Conservation (phyloP, 2,329 filamentous ascomycete species). For the Claviceps citrina region DNA sequence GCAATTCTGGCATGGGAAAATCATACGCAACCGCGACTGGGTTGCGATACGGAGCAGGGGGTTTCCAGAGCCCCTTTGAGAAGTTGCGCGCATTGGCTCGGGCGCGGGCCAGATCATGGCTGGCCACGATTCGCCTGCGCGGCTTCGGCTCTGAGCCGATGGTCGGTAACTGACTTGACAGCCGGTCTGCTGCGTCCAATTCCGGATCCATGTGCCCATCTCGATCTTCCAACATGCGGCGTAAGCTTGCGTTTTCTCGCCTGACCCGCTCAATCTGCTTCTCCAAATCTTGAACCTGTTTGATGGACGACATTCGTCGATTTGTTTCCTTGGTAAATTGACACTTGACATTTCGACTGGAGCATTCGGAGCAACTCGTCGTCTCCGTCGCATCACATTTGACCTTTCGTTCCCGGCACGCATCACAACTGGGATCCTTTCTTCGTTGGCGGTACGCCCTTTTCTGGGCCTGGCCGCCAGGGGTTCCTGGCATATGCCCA, state of each 20-base stretch:
- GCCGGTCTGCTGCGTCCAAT: constrained; percentile 31
- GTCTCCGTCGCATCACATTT: constrained; percentile 95
- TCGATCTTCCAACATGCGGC: constrained; percentile 43
- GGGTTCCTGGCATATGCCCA: constrained; percentile 24
- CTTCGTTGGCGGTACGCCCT: constrained; percentile 85
- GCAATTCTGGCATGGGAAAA: constrained; percentile 47
- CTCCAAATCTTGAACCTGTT: constrained; percentile 94
- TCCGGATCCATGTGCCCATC: constrained; percentile 36
- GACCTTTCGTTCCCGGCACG: constrained; percentile 73
- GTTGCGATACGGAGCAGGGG: constrained; percentile 51
- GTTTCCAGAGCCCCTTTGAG: constrained; percentile 65
- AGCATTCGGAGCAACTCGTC: constrained; percentile 91
- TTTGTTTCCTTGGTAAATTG: constrained; percentile 99
- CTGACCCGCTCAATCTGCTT: constrained; percentile 71
- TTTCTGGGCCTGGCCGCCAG: constrained; percentile 56
- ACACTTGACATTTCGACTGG: constrained; percentile 89
- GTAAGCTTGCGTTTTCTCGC: constrained; percentile 62
- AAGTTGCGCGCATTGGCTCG: constrained; percentile 57
- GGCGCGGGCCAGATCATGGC: constrained; percentile 56
- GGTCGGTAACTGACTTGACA: constrained; percentile 43
- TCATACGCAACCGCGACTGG: constrained; percentile 33
- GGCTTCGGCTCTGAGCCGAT: constrained; percentile 51
- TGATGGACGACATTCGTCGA: constrained; percentile 95
- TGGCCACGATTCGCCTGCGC: constrained; percentile 42
- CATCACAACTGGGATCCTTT: constrained; percentile 96